phyloP scores from a whole-genome alignment of 164 flowering plant genomes.

The Akebia trifoliata region DNA sequence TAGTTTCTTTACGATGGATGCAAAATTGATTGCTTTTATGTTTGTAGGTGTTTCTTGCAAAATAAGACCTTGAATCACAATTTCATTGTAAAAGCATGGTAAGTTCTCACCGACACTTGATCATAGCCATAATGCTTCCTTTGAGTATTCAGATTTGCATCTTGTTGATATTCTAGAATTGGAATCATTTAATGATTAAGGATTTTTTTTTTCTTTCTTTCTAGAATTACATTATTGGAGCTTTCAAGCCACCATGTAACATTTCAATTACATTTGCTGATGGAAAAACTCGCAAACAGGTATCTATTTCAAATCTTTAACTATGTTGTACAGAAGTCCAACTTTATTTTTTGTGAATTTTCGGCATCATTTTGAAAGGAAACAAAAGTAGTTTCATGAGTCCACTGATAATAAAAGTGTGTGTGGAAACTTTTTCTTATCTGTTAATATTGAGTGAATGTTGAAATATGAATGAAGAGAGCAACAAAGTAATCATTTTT shows the following conservation, averaged over 20 bases:
- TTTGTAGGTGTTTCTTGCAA: constrained; percentile 10
- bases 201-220: constrained; percentile 1
- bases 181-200: not conserved
- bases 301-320: constrained; percentile 11
- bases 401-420: not conserved
- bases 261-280: constrained; percentile 67
- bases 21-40: not conserved
- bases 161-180: not conserved
- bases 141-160: not conserved
- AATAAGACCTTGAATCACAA: not conserved
- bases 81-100: constrained; percentile 14
- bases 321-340: not conserved
- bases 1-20: too few relatives aligned
- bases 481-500: not conserved
- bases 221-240: constrained; percentile 83
- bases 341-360: not conserved
- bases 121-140: not conserved
- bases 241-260: constrained; percentile 82
- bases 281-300: constrained; percentile 87
- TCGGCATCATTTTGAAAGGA: not conserved
- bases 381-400: not conserved
- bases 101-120: not conserved
- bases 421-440: not conserved
- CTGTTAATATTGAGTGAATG: not conserved
- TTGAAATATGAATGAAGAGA: not conserved